Base-by-base conservation (phyloP, 495 filamentous ascomycete genomes). In the Penicillium canescens region DNA sequence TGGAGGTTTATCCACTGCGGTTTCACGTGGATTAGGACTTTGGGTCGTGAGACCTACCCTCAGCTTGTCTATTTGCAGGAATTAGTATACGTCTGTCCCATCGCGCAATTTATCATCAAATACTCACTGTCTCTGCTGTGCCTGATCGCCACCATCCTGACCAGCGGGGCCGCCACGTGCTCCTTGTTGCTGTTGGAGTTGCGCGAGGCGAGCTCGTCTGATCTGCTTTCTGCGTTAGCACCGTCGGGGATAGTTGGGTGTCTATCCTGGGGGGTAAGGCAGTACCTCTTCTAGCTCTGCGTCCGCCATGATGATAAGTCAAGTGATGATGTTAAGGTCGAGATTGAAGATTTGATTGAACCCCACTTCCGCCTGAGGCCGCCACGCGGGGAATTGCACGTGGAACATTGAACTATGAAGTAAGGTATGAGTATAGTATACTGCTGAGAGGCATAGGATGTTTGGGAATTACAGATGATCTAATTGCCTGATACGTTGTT, bases 201-300 rank as follows among this genome's bases (percentile, higher is more conserved):
- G 92, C 65, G 91, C 89, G 34, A 96, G 83, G 52, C 92, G 90
- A 56, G 92, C 92, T 69, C 86, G 86, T 61, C 92, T 78, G 69
- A 97, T 96, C 89, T 96, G 59, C 52, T 42, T 52, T 34, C 16
- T 40, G 10, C 43, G 12, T 57, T 37, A 56, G 39, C 16, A 39
- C 33, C 46, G 47, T 55, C 35, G 50, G 23, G 6, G 23, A 13
- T 24, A 23, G 42, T 21, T 41, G 20, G 12, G 36, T 3, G 28
- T 10, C 9, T 44, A 1, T 45, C 14, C 44, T 16, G 16, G 4
- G 4, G 21, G 24, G 2, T 16, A 26, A 7, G 16, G 33, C 3
- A 18, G n/a, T 5, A 90, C 89, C 78, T 90, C 83, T 69, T 92
- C 90, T 48, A 96, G 73, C 66, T 96, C 91, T 65, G 87, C 80